Base-by-base conservation (phyloP, 495 filamentous ascomycete genomes). In the Penicillium turbatum region DNA sequence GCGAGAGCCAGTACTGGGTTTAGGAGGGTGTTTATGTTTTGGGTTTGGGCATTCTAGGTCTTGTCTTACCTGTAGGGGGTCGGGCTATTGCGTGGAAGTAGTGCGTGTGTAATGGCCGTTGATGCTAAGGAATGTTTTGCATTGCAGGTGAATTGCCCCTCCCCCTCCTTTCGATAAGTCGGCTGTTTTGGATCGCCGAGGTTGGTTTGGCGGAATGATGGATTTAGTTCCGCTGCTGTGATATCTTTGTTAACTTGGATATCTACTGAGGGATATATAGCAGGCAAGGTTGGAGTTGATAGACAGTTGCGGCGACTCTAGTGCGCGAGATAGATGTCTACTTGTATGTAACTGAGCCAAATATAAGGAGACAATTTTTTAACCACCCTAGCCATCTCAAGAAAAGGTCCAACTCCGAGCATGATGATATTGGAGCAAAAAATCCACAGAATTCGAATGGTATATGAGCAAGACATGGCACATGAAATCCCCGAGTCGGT, bases 381-480 rank as follows among this genome's bases (percentile, higher is more conserved):
- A 21, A 5, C 44, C 39, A 34, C 48, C 48, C 41, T 41, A 27
- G 24, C 35, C 54, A 39, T 37, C 31, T 56, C 43, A 47, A 35
- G 31, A 21, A 32, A 36, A 50, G 48, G 35, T 38, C 27, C 31
- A 51, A 47, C 50, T 40, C 36, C 32, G 55, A 38, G 34, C 37
- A 15, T 38, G 49, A 53, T 48, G 41, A 46, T 64, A 51, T 56
- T 45, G 55, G 54, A 60, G 61, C 48, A 64, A 57, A 41, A 55
- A 45, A 43, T 54, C 38, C 45, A 52, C 48, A 53, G 46, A 51
- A 62, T 55, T 60, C 56, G 59, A 54, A 60, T 65, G 64, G 64
- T 67, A 67, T 67, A 67, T 64, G 56, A 56, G 55, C 48, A 65
- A 57, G 62, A 64, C 64, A 65, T 67, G 61, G 63, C 64, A 62